A percentile compares a stretch with the other conserved stretches of the same genome.
phyloP scores from a whole-genome alignment of 1,284 basidiomycete genomes.

The Hemileia vastatrix region DNA sequence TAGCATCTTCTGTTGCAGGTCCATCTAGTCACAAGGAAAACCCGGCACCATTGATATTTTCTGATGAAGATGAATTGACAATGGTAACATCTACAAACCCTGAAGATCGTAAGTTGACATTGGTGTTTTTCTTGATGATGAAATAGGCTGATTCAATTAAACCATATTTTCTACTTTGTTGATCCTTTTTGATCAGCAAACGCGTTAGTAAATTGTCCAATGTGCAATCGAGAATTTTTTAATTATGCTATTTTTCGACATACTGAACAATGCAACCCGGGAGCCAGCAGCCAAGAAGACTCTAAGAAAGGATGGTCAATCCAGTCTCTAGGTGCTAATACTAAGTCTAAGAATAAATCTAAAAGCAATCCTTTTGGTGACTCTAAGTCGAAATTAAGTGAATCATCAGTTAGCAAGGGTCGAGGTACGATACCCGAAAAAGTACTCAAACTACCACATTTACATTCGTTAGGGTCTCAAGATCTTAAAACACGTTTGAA shows the following conservation, averaged over 20 bases:
- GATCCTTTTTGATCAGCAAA: conserved; percentile 4
- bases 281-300: neutral
- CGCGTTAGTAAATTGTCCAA: conserved; percentile 13
- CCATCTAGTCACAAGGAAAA: neutral
- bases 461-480: conserved; percentile 7
- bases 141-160: neutral
- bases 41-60: neutral
- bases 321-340: neutral
- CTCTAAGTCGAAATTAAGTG: too few relatives aligned
- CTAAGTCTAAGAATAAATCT: neutral
- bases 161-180: neutral
- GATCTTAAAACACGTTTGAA: conserved; percentile 8
- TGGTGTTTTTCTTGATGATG: neutral
- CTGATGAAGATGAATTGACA: neutral
- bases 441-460: conserved; percentile 17
- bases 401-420: too few relatives aligned
- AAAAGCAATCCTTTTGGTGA: too few relatives aligned
- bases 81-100: neutral
- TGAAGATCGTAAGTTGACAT: neutral
- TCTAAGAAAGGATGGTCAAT: neutral
- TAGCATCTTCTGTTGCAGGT: too few relatives aligned
- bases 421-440: neutral
- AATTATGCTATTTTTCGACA: conserved; percentile 17
- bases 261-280: neutral
- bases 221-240: conserved; percentile 7